Evolutionary conservation across 2,329 filamentous ascomycete species (phyloP).

Genomic region (Colletotrichum tropicale): DNA sequence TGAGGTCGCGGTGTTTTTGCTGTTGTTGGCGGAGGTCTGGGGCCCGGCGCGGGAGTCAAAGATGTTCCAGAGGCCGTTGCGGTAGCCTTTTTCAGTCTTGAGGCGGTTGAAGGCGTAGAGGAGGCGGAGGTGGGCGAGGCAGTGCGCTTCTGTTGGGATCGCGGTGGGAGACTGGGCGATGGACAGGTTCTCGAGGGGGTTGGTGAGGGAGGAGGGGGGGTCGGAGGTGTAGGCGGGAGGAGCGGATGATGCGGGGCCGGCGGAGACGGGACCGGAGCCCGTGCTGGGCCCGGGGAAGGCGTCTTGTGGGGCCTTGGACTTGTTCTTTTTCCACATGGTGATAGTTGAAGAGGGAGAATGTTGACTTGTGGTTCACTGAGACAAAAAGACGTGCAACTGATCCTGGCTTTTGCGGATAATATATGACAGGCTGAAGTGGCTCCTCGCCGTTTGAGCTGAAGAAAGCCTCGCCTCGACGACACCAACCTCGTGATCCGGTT

Average conservation of each 20-base stretch:
- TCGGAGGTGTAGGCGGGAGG: neutral
- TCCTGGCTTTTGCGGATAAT: fast-evolving
- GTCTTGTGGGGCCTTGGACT: neutral
- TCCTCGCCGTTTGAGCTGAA: neutral
- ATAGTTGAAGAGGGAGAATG: fast-evolving
- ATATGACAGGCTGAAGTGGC: neutral
- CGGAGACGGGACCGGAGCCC: neutral
- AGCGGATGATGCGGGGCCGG: neutral
- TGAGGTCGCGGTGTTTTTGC: neutral
- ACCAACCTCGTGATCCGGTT: neutral
- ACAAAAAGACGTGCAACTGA: neutral
- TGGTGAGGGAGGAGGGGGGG: neutral
- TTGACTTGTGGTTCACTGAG: neutral
- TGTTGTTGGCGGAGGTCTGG: constrained; percentile 7
- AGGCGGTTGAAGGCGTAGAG: constrained; percentile 67
- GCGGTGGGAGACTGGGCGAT: neutral
- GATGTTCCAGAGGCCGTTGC: constrained; percentile 66
- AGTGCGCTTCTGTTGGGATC: neutral
- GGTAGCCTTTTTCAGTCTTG: constrained; percentile 63
- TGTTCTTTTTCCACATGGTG: neutral
- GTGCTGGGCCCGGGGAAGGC: neutral
- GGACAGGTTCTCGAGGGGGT: neutral
- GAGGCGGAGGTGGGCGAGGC: constrained; percentile 64
- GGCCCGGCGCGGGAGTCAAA: constrained; percentile 44
- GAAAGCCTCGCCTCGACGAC: neutral